These are phyloP conservation scores for Pichia insulana DNA, from an alignment of 805 yeast species.

Conservation along the genomic window DNA sequence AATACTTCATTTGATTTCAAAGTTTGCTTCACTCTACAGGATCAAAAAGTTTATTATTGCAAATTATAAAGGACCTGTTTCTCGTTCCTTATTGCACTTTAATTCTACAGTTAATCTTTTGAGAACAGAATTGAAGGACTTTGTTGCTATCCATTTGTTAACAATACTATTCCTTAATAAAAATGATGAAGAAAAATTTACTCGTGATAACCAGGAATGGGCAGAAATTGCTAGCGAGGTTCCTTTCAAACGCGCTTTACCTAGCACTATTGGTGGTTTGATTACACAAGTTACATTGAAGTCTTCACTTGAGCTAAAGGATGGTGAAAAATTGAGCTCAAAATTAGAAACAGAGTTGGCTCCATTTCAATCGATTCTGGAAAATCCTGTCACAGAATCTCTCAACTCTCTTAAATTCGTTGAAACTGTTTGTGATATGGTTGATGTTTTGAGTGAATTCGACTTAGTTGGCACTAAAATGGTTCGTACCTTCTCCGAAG, in stretches of 20 bases:
- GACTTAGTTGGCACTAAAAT: slow-evolving; percentile 14
- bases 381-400: slow-evolving; percentile 17
- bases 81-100: slow-evolving; percentile 55
- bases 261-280: slow-evolving; percentile 58
- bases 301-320: slow-evolving; percentile 11
- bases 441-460: slow-evolving; percentile 14
- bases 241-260: slow-evolving; percentile 52
- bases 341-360: slow-evolving; percentile 11
- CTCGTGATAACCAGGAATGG: slow-evolving; percentile 47
- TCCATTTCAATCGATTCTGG: slow-evolving; percentile 14
- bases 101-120: slow-evolving; percentile 55
- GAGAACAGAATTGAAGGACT: slow-evolving; percentile 40
- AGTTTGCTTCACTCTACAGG: slow-evolving; percentile 40
- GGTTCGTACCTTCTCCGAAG: neutral
- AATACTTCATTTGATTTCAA: slow-evolving; percentile 35
- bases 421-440: slow-evolving; percentile 18
- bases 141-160: slow-evolving; percentile 44
- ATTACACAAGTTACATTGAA: slow-evolving; percentile 47
- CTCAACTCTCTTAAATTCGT: slow-evolving; percentile 19
- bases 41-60: slow-evolving; percentile 40
- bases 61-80: slow-evolving; percentile 62
- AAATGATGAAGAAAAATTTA: slow-evolving; percentile 44
- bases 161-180: slow-evolving; percentile 43
- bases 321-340: slow-evolving; percentile 10
- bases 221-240: slow-evolving; percentile 40